phyloP scores from a whole-genome alignment of 2,329 filamentous ascomycete genomes.

The Graphilbum sp. region DNA sequence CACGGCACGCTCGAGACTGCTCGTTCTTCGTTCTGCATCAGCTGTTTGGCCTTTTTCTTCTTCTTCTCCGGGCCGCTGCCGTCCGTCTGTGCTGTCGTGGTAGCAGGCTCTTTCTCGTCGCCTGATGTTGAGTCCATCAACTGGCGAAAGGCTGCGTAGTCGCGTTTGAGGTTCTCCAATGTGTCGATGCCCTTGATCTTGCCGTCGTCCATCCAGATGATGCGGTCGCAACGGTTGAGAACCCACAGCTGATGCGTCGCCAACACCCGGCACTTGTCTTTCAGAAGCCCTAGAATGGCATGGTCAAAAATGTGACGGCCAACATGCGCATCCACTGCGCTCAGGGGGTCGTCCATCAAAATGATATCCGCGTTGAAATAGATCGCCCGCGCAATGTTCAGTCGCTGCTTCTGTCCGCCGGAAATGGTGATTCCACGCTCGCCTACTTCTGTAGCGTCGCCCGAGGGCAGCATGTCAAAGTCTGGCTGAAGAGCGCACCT shows the following conservation, averaged over 20 bases:
- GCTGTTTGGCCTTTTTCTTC: conserved; percentile 39
- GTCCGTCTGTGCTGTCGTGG: conserved; percentile 17
- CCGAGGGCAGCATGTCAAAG: conserved; percentile 80
- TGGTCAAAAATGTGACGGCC: conserved; percentile 77
- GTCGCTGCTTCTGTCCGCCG: conserved; percentile 83
- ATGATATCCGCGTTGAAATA: conserved; percentile 54
- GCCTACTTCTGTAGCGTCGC: conserved; percentile 83
- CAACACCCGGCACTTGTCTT: conserved; percentile 76
- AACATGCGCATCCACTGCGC: conserved; percentile 54
- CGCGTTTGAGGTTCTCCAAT: conserved; percentile 70
- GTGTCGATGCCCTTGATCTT: conserved; percentile 74
- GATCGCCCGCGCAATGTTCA: conserved; percentile 79
- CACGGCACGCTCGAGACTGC: conserved; percentile 64
- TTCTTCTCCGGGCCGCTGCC: conserved; percentile 28
- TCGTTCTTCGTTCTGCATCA: conserved; percentile 61
- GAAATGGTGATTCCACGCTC: conserved; percentile 92
- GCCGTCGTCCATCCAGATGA: conserved; percentile 85
- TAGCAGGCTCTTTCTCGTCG: background rate
- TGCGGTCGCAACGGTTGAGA: conserved; percentile 74
- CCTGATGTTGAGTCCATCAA: conserved; percentile 70
- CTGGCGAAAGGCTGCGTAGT: conserved; percentile 61
- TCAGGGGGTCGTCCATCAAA: conserved; percentile 53
- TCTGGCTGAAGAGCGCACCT: conserved; percentile 71
- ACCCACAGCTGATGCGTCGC: conserved; percentile 95
- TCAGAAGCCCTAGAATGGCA: conserved; percentile 76